Evolutionary conservation across 2,329 filamentous ascomycete species (phyloP), one percentile per base, ranked within the genome.

Genomic region (Colletotrichum trifolii): DNA sequence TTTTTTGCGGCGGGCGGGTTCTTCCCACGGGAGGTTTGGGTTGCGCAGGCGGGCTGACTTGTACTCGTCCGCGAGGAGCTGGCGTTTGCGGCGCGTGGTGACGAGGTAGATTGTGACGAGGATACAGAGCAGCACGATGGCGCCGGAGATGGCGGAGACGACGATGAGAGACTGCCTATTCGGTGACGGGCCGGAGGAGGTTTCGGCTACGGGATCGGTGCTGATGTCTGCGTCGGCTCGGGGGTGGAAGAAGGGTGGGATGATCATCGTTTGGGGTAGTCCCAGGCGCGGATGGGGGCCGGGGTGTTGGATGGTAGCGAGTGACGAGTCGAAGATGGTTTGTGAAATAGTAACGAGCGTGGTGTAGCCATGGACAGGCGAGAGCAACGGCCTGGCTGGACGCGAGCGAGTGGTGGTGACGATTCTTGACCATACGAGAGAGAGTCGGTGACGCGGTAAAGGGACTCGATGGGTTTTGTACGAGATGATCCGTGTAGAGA

Each of bases 1-100:
- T 15, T 47, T 66, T 13, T 52, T 62, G 8, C 63, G 47, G 11
- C 63, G 63, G 3, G 58, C n/a, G 33, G 57, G 63, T 12, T 38
- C 42, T 5, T 66, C 58, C 63, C 58, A 62, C 1, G 63, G 62
- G 5, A 66, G 63, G 33, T 48, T 59, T 38, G 63, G 63, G 40
- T 56, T 40, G 39, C 63, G 63, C 2, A 66, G 40, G 42, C 54
- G 59, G 1, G 52, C 59, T 8, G 42, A 15, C 10, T 56, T 62
- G 63, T 48, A 62, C 1, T 52, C 46, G 8, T 66, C 38, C 1
- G 46, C 52, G 17, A 43, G 38, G 17, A 43, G 38, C 38, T 40
- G 52, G 6, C 42, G 54, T 7, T 38, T 47, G 6, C 47, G 46
- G 3, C 63, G 63, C 4, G 12, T 11, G 36, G 40, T 2, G 12